phyloP scores from a whole-genome alignment of 2,329 filamentous ascomycete species.

The Colletotrichum cuscutae region DNA sequence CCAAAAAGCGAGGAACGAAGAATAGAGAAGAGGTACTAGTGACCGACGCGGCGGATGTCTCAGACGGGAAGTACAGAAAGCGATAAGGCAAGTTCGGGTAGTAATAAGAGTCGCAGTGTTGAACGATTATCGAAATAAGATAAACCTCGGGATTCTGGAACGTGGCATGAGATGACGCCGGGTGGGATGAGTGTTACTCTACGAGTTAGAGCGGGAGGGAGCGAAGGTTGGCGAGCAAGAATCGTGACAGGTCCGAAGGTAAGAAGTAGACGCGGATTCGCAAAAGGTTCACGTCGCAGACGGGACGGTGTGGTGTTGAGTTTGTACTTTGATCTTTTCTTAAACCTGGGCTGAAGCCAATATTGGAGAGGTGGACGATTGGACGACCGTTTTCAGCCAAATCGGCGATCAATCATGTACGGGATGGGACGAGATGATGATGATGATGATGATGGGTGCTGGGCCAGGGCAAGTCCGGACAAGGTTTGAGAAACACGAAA shows the following conservation, averaged over 20 bases:
- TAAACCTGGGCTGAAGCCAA: not conserved
- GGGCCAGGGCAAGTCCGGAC: not conserved
- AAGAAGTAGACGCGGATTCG: not conserved
- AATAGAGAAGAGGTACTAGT: not conserved
- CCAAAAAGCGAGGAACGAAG: not conserved
- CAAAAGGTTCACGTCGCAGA: slow-evolving; percentile 9
- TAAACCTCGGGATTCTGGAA: slow-evolving; percentile 4
- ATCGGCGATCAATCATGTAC: slow-evolving; percentile 8
- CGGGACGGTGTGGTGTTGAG: not conserved
- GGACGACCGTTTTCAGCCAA: slow-evolving; percentile 14
- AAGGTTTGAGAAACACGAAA: not conserved
- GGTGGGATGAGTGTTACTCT: not conserved
- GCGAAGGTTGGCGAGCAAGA: not conserved
- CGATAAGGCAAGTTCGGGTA: not conserved
- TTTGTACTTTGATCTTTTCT: not conserved
- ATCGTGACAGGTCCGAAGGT: not conserved
- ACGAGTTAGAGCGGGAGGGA: not conserved
- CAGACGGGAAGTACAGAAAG: slow-evolving; percentile 25
- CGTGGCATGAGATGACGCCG: slow-evolving; percentile 3
- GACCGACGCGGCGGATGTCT: slow-evolving; percentile 27
- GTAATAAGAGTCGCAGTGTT: not conserved
- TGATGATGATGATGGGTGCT: not conserved
- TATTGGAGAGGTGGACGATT: not conserved
- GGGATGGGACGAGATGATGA: not conserved
- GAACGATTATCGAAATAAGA: not conserved